A percentile compares a stretch with the other conserved stretches of the same genome.
phyloP scores from a whole-genome alignment of 495 filamentous ascomycete genomes.

The Lasiosphaeriaceae sp. region DNA sequence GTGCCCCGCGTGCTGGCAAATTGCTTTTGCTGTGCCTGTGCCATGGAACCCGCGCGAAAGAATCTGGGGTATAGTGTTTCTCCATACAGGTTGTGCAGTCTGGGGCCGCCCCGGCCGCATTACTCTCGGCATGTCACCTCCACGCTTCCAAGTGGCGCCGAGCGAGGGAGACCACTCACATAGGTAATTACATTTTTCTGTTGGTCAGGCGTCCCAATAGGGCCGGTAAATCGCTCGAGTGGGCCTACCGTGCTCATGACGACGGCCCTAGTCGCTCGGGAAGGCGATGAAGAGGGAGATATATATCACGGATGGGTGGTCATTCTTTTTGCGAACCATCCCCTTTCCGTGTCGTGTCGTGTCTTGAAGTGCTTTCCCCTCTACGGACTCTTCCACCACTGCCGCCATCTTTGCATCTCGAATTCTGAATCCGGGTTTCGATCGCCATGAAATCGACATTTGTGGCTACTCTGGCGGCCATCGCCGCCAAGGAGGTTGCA shows the following conservation, averaged over 20 bases:
- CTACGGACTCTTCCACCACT: background rate
- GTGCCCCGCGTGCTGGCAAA: slow-evolving; percentile 5
- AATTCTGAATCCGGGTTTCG: background rate
- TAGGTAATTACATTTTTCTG: background rate
- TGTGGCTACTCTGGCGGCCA: slow-evolving; percentile 20
- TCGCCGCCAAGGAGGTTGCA: slow-evolving; percentile 34
- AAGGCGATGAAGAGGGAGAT: background rate
- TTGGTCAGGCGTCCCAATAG: background rate
- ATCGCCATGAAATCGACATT: slow-evolving; percentile 39
- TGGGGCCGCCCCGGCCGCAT: slow-evolving; percentile 2
- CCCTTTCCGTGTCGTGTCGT: background rate
- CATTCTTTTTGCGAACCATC: background rate
- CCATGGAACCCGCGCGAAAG: slow-evolving; percentile 3
- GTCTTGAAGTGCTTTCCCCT: background rate
- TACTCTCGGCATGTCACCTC: slow-evolving; percentile 13
- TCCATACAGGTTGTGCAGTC: background rate
- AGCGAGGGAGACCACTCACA: background rate
- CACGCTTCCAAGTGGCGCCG: slow-evolving; percentile 2
- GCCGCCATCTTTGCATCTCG: background rate
- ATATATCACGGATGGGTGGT: slow-evolving; percentile 12
- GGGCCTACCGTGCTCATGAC: slow-evolving; percentile 2
- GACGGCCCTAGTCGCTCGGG: background rate
- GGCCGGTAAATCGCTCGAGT: slow-evolving; percentile 10
- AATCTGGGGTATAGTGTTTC: slow-evolving; percentile 20
- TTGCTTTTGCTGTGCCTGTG: background rate